These are phyloP conservation scores for Selaginella moellendorffii DNA, from an alignment of 75 land plant genomes.

Conservation along the genomic window DNA sequence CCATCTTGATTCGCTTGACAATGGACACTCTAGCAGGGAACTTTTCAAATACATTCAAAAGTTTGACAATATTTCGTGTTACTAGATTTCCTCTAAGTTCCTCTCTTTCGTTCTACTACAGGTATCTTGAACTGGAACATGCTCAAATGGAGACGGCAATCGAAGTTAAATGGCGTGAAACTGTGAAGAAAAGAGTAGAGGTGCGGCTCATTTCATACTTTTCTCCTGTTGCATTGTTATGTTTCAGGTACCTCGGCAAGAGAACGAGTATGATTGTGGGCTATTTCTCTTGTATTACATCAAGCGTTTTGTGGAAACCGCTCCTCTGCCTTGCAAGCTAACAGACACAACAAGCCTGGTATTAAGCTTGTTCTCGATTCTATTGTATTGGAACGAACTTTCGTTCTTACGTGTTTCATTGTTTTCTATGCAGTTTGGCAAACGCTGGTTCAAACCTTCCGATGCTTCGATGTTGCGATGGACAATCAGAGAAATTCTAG, in stretches of 20 bases:
- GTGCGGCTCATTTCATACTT: not conserved
- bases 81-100: not conserved
- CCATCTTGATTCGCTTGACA: constrained; percentile 73
- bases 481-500: constrained; percentile 32
- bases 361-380: not conserved
- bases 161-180: not conserved
- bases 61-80: not conserved
- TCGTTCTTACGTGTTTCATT: not conserved
- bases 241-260: constrained; percentile 83
- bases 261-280: constrained; percentile 87
- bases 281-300: constrained; percentile 83
- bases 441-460: constrained; percentile 60
- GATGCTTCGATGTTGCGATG: constrained; percentile 66
- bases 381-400: not conserved
- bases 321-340: constrained; percentile 40
- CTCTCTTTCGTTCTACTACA: not conserved
- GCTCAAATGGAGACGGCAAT: not conserved
- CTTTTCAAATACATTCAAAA: constrained; percentile 9
- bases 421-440: constrained; percentile 58
- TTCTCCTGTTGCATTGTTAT: not conserved
- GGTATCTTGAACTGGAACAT: not conserved
- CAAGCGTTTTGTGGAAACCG: constrained; percentile 63
- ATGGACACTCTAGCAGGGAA: constrained; percentile 16
- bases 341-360: constrained; percentile 26
- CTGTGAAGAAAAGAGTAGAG: constrained; percentile 1